A percentile compares a stretch with the other conserved stretches of the same genome.
Conservation (phyloP, 441 rosid genomes). For the Geranium incanum region DNA sequence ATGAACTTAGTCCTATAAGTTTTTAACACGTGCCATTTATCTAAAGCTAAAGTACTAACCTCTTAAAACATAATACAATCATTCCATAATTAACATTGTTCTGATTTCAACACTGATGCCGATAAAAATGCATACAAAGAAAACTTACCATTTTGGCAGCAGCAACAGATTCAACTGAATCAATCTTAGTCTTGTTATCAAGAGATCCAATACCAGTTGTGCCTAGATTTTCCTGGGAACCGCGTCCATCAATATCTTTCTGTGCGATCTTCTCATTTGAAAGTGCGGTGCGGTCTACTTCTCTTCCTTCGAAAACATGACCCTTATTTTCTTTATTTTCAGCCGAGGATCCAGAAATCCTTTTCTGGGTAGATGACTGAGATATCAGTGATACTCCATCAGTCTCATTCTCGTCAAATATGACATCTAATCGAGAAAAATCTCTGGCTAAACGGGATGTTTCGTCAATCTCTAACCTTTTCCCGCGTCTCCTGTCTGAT, state of each 20-base stretch:
- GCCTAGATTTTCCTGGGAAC: slow-evolving; percentile 28
- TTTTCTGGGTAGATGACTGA: slow-evolving; percentile 32
- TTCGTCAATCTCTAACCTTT: slow-evolving; percentile 55
- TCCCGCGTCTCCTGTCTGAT: slow-evolving; percentile 73
- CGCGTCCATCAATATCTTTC: slow-evolving; percentile 26
- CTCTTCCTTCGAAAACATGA: slow-evolving; percentile 31
- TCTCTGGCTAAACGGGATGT: slow-evolving; percentile 62
- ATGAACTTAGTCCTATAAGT: background rate
- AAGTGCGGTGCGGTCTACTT: slow-evolving; percentile 23
- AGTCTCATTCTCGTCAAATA: slow-evolving; percentile 43
- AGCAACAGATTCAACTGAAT: slow-evolving; percentile 26
- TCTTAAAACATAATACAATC: background rate
- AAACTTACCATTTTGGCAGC: slow-evolving; percentile 42
- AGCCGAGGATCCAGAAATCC: slow-evolving; percentile 24
- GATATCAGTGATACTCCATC: slow-evolving; percentile 29
- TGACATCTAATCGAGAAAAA: slow-evolving; percentile 70
- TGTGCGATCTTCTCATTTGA: slow-evolving; percentile 25
- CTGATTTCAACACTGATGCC: background rate
- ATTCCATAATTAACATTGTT: background rate
- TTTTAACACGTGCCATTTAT: background rate
- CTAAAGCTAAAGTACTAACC: background rate
- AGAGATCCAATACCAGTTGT: slow-evolving; percentile 19
- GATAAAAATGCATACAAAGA: background rate
- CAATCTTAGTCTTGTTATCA: slow-evolving; percentile 23
- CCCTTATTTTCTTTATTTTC: slow-evolving; percentile 54